Percentiles rank a stretch among this genome's conserved stretches.
These are phyloP conservation scores for Tolypocladium ophioglossoides DNA, from an alignment of 2,329 filamentous ascomycete genomes.

Conservation along the genomic window DNA sequence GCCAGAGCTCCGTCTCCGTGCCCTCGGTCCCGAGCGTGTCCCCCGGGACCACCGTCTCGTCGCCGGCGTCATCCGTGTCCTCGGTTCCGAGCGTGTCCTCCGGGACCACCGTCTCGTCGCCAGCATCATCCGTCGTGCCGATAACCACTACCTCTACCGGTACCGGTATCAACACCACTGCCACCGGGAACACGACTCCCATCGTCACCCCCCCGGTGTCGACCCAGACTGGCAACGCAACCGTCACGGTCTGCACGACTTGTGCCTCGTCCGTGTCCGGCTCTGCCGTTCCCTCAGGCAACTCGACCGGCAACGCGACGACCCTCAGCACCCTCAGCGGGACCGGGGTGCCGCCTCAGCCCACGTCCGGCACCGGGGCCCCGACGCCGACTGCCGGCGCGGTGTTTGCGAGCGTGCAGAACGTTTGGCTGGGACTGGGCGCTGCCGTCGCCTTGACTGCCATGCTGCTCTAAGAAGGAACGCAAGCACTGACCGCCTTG, in stretches of 20 bases:
- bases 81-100: too few relatives aligned
- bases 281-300: not conserved
- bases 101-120: too few relatives aligned
- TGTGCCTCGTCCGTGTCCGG: not conserved
- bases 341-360: not conserved
- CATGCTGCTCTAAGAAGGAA: slow-evolving; percentile 1
- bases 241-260: not conserved
- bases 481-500: not conserved
- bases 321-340: not conserved
- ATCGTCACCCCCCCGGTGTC: not conserved
- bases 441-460: slow-evolving; percentile 4
- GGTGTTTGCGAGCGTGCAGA: not conserved
- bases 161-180: not conserved
- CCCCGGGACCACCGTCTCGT: too few relatives aligned
- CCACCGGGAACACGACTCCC: not conserved
- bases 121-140: not conserved
- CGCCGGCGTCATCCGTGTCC: not conserved
- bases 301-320: not conserved
- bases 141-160: not conserved
- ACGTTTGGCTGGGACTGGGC: slow-evolving; percentile 5
- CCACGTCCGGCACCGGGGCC: not conserved
- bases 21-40: not conserved
- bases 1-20: not conserved
- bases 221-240: not conserved
- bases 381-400: not conserved